Evolutionary conservation across 108 stramenopile genomes (phyloP).

Genomic region (Chaetoceros tenuissimus): DNA sequence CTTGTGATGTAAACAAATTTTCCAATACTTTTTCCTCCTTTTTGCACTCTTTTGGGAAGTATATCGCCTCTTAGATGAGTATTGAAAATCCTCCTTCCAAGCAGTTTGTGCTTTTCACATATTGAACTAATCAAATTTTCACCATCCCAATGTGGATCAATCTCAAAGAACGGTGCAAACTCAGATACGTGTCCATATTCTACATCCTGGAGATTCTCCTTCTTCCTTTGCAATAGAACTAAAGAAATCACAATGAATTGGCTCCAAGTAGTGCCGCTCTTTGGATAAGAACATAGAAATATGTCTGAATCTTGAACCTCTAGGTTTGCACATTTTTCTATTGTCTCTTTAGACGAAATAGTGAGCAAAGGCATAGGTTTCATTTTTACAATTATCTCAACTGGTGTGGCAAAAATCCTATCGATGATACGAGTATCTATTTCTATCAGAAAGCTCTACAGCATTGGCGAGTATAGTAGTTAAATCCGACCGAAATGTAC

Average conservation of each 20-base stretch:
- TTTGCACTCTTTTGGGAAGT: slow-evolving; percentile 29
- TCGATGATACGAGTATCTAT: too few relatives aligned
- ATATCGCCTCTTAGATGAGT: slow-evolving; percentile 60
- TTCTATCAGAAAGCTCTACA: too few relatives aligned
- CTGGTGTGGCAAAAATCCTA: too few relatives aligned
- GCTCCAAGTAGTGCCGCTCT: slow-evolving; percentile 72
- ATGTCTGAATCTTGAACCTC: slow-evolving; percentile 24
- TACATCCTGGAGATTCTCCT: background rate
- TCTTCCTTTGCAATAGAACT: slow-evolving; percentile 19
- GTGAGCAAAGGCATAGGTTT: slow-evolving; percentile 43
- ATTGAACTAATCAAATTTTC: slow-evolving; percentile 9
- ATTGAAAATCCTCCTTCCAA: slow-evolving; percentile 49
- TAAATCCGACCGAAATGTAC: too few relatives aligned
- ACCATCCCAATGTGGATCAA: slow-evolving; percentile 46
- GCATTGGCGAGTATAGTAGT: too few relatives aligned
- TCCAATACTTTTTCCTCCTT: slow-evolving; percentile 13
- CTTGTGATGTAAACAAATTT: slow-evolving; percentile 59
- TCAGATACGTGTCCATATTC: slow-evolving; percentile 42
- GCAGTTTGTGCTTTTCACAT: slow-evolving; percentile 13
- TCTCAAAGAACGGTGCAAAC: slow-evolving; percentile 63
- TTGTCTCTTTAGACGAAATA: slow-evolving; percentile 36
- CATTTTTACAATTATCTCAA: too few relatives aligned
- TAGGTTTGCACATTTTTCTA: slow-evolving; percentile 27
- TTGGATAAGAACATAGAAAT: slow-evolving; percentile 59
- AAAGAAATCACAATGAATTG: slow-evolving; percentile 53